phyloP scores from a whole-genome alignment of 2,329 filamentous ascomycete species.

The Paraconiothyrium sp. region DNA sequence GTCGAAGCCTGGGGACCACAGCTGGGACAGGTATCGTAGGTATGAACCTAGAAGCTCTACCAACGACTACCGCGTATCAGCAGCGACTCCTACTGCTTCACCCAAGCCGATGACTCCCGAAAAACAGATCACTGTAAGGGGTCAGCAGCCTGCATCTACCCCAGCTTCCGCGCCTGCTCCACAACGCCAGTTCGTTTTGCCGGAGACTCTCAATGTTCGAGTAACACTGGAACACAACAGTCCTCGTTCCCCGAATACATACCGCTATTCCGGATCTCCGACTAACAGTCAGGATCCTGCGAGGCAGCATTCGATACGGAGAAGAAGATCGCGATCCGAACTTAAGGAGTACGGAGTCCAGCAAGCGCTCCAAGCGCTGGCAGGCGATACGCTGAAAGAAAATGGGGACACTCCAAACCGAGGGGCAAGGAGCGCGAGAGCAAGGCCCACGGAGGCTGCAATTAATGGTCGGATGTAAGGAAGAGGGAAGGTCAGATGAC shows the following conservation, averaged over 20 bases:
- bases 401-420: slow-evolving; percentile 7
- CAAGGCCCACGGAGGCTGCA: not conserved
- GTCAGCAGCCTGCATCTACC: slow-evolving; percentile 8
- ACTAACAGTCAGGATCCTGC: slow-evolving; percentile 23
- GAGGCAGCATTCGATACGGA: slow-evolving; percentile 34
- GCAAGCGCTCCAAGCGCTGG: slow-evolving; percentile 34
- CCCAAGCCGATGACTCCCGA: slow-evolving; percentile 20
- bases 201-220: slow-evolving; percentile 40
- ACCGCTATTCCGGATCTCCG: slow-evolving; percentile 34
- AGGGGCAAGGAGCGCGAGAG: slow-evolving; percentile 1
- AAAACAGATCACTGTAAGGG: slow-evolving; percentile 13
- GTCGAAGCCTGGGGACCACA: not conserved
- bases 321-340: slow-evolving; percentile 35
- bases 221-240: slow-evolving; percentile 38
- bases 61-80: slow-evolving; percentile 11
- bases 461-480: slow-evolving; percentile 9
- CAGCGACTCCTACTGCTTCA: slow-evolving; percentile 15
- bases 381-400: slow-evolving; percentile 25
- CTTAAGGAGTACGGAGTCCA: slow-evolving; percentile 37
- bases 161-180: slow-evolving; percentile 15
- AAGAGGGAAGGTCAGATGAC: not conserved
- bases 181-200: slow-evolving; percentile 29
- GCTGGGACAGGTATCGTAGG: slow-evolving; percentile 3
- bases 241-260: slow-evolving; percentile 24
- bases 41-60: slow-evolving; percentile 12